phyloP scores from a whole-genome alignment of 148 eudicot species.

The Cornus suecica region DNA sequence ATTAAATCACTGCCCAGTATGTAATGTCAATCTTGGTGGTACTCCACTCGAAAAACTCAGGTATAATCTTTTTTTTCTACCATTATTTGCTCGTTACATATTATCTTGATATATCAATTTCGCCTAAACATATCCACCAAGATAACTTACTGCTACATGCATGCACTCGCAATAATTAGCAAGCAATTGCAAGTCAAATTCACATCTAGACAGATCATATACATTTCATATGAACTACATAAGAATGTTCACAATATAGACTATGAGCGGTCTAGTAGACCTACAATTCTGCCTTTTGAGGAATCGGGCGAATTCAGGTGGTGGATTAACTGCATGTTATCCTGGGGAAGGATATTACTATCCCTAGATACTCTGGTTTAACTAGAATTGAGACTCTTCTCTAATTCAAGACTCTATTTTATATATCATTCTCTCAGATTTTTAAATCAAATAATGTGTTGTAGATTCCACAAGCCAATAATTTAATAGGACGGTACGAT shows the following conservation, averaged over 20 bases:
- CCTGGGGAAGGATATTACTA: not conserved
- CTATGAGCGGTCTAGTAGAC: slow-evolving; percentile 5
- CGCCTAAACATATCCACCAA: not conserved
- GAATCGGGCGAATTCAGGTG: not conserved
- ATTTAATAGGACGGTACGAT: not conserved
- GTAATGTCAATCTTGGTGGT: slow-evolving; percentile 9
- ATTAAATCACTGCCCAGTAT: slow-evolving; percentile 15
- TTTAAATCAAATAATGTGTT: not conserved
- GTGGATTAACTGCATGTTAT: not conserved
- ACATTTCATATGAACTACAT: not conserved
- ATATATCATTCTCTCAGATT: not conserved
- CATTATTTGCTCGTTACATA: not conserved
- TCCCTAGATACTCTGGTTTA: not conserved
- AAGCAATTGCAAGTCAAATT: not conserved
- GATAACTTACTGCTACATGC: not conserved
- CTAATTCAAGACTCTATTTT: not conserved
- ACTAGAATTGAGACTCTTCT: not conserved
- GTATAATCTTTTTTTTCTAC: not conserved
- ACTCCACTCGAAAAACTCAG: slow-evolving; percentile 18
- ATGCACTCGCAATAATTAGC: not conserved
- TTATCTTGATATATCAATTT: not conserved
- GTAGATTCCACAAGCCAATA: not conserved
- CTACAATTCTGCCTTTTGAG: not conserved
- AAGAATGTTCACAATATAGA: not conserved
- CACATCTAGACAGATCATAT: not conserved